These are phyloP conservation scores for Macaranga tanarius DNA, from an alignment of 441 rosid genomes.

Conservation along the genomic window DNA sequence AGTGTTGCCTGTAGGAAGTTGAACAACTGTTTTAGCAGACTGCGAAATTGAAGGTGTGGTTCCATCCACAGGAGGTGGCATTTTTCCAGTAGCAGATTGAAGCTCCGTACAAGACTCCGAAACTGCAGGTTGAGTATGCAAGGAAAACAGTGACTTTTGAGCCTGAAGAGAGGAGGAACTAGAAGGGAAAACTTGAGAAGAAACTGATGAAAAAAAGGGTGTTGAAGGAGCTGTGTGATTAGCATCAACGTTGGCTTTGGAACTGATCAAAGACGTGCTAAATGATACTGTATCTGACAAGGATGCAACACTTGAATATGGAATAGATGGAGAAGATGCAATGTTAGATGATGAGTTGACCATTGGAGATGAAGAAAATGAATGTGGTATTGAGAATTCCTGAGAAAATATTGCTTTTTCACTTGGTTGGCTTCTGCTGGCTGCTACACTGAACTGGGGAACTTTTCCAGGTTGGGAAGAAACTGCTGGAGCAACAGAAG, in stretches of 20 bases:
- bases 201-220: constrained; percentile 31
- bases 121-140: constrained; percentile 25
- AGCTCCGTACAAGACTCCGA: constrained; percentile 34
- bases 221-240: constrained; percentile 32
- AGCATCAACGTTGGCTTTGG: constrained; percentile 31
- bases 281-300: constrained; percentile 36
- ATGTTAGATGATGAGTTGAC: constrained; percentile 31
- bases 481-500: constrained; percentile 36
- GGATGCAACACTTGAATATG: constrained; percentile 33
- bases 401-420: constrained; percentile 38
- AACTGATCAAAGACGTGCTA: constrained; percentile 35
- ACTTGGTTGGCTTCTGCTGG: constrained; percentile 43
- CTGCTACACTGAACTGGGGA: constrained; percentile 31
- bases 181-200: constrained; percentile 40
- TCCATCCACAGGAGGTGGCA: constrained; percentile 2
- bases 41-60: constrained; percentile 3
- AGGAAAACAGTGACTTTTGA: constrained; percentile 29
- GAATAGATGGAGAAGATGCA: constrained; percentile 30
- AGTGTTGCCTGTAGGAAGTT: neutral
- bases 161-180: constrained; percentile 34
- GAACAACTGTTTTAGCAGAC: constrained; percentile 22
- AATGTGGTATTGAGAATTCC: constrained; percentile 33
- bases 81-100: constrained; percentile 9
- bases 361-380: constrained; percentile 48
- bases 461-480: constrained; percentile 35